phyloP scores from a whole-genome alignment of 495 filamentous ascomycete species.

The Paragyromitra xinjiangensis region DNA sequence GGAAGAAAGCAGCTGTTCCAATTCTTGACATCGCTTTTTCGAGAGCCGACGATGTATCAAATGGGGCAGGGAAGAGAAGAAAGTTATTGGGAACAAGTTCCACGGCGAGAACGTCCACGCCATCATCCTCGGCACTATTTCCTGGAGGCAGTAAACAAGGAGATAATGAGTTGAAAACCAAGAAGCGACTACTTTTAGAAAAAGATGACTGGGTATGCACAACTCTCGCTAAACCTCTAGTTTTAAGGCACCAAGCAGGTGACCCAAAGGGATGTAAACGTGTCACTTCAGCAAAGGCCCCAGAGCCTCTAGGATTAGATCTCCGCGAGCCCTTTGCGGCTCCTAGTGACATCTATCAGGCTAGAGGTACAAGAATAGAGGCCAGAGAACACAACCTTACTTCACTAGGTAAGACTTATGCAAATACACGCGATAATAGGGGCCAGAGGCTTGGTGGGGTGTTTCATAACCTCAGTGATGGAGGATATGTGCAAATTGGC shows the following conservation, averaged over 20 bases:
- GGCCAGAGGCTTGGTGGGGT: constrained; percentile 1
- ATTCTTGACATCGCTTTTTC: constrained; percentile 40
- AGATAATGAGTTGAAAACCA: constrained; percentile 18
- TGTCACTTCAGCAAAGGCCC: background rate
- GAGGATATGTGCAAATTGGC: constrained; percentile 45
- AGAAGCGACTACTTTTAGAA: constrained; percentile 43
- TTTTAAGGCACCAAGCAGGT: constrained; percentile 29
- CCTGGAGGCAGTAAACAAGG: background rate
- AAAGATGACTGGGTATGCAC: constrained; percentile 52
- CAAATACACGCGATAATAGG: background rate
- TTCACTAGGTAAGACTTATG: constrained; percentile 3
- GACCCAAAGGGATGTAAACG: background rate
- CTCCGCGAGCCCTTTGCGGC: background rate
- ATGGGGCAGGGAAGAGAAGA: background rate
- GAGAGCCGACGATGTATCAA: background rate
- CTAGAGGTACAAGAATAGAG: too few species aligned
- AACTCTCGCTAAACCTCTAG: constrained; percentile 35
- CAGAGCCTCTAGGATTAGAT: background rate
- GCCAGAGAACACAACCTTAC: background rate
- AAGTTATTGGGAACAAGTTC: background rate
- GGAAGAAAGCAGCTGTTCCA: constrained; percentile 15
- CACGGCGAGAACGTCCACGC: background rate
- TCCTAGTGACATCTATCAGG: background rate
- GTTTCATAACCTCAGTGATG: constrained; percentile 35
- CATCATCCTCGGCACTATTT: background rate